phyloP scores from a whole-genome alignment of 2,329 filamentous ascomycete species.

The Botrytis porri region DNA sequence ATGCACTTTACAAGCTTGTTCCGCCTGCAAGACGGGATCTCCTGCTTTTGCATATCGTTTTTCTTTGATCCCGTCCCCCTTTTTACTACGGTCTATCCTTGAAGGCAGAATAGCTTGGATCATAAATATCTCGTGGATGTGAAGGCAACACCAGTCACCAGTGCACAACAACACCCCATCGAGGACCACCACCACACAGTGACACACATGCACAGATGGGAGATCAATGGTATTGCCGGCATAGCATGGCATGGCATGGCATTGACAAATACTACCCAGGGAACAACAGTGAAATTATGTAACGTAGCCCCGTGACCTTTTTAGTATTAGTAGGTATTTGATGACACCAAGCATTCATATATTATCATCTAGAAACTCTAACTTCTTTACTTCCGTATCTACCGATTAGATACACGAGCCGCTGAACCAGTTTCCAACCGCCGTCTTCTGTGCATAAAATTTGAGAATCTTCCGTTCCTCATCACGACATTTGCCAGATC shows the following conservation, averaged over 20 bases:
- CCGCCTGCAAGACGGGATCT: conserved; percentile 20
- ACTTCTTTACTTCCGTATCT: background rate
- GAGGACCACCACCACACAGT: background rate
- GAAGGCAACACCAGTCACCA: background rate
- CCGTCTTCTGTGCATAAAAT: conserved; percentile 16
- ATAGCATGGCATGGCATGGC: background rate
- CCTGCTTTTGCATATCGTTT: conserved; percentile 21
- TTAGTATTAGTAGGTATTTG: background rate
- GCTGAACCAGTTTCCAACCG: background rate
- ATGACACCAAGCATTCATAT: background rate
- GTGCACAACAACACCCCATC: background rate
- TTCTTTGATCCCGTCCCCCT: background rate
- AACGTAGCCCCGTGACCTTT: background rate
- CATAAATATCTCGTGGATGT: background rate
- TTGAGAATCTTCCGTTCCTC: conserved; percentile 11
- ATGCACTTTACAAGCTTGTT: conserved; percentile 9
- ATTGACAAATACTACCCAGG: background rate
- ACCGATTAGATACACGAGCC: conserved; percentile 15
- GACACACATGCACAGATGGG: background rate
- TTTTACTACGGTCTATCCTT: background rate
- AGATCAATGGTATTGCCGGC: background rate
- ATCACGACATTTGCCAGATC: conserved; percentile 15
- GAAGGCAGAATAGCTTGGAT: background rate
- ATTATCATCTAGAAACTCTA: background rate
- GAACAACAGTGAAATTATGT: background rate